These are phyloP conservation scores for Fusarium nurragi DNA, from an alignment of 2,329 filamentous ascomycete species.

Conservation along the genomic window DNA sequence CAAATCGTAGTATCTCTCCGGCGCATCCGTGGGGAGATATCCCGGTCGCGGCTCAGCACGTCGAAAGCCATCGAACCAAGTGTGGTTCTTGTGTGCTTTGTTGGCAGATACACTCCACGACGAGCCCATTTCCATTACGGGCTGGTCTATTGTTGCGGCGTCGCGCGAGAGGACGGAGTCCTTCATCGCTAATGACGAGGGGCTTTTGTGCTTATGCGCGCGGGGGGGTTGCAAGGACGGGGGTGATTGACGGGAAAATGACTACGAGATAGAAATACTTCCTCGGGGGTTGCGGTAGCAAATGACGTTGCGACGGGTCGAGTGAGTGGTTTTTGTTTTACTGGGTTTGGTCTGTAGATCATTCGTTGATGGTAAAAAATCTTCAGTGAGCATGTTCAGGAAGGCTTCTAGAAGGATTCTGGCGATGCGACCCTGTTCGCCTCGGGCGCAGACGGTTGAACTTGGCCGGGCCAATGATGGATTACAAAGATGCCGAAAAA, in stretches of 20 bases:
- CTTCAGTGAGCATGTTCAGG: conserved; percentile 7
- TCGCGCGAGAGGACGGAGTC: conserved; percentile 24
- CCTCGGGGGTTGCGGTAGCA: neutral
- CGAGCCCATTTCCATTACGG: conserved; percentile 17
- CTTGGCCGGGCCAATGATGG: neutral
- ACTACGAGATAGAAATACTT: neutral
- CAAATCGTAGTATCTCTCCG: conserved; percentile 63
- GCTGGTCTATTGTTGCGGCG: conserved; percentile 29
- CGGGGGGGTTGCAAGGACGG: neutral
- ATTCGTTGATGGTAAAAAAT: neutral
- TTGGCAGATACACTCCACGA: conserved; percentile 22
- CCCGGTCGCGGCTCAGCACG: conserved; percentile 33
- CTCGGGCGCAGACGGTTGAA: neutral
- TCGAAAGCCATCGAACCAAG: conserved; percentile 32
- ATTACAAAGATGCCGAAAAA: neutral
- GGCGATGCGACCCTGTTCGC: conserved; percentile 1
- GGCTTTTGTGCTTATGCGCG: neutral
- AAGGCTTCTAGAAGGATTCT: conserved; percentile 28
- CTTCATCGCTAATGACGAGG: conserved; percentile 17
- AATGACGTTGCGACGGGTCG: neutral
- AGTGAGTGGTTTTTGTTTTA: neutral
- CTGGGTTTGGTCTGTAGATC: conserved; percentile 15
- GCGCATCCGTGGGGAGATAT: conserved; percentile 27
- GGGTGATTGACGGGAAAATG: neutral
- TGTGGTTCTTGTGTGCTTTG: neutral